These are phyloP conservation scores for Haberlea rhodopensis DNA, from an alignment of 257 asterid genomes.

Conservation along the genomic window DNA sequence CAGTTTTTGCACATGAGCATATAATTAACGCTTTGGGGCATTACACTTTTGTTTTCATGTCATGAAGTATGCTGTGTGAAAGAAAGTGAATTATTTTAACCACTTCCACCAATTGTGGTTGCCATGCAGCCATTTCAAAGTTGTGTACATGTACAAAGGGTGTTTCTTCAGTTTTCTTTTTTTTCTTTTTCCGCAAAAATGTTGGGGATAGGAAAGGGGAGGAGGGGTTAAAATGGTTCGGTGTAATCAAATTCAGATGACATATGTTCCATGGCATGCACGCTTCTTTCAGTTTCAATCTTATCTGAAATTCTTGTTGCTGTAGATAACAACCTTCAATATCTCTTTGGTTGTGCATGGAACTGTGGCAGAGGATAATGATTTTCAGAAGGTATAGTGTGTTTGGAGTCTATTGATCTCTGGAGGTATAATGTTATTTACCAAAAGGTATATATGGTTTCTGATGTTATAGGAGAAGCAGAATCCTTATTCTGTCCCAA, in stretches of 20 bases:
- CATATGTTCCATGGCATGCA: background rate
- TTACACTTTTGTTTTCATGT: constrained; percentile 16
- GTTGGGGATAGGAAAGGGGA: background rate
- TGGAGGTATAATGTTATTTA: constrained; percentile 8
- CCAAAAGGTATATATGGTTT: constrained; percentile 23
- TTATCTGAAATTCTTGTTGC: constrained; percentile 25
- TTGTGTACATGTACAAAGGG: background rate
- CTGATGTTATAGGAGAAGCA: constrained; percentile 50
- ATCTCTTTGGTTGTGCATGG: constrained; percentile 88
- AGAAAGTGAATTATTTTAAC: constrained; percentile 14
- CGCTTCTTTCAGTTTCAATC: constrained; percentile 3
- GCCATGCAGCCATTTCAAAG: constrained; percentile 4
- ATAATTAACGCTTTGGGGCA: background rate
- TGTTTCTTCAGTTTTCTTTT: background rate
- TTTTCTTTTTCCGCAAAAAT: background rate
- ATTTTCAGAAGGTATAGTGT: constrained; percentile 70
- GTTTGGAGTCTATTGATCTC: constrained; percentile 16
- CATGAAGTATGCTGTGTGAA: constrained; percentile 18
- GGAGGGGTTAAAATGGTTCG: background rate
- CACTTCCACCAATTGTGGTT: background rate
- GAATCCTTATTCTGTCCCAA: constrained; percentile 75
- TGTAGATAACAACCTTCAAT: constrained; percentile 84
- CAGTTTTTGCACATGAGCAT: background rate
- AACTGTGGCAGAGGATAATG: constrained; percentile 77
- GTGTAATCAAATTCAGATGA: background rate